phyloP scores from a whole-genome alignment of 176 grass and related monocot genomes.

The Oryza longistaminata region DNA sequence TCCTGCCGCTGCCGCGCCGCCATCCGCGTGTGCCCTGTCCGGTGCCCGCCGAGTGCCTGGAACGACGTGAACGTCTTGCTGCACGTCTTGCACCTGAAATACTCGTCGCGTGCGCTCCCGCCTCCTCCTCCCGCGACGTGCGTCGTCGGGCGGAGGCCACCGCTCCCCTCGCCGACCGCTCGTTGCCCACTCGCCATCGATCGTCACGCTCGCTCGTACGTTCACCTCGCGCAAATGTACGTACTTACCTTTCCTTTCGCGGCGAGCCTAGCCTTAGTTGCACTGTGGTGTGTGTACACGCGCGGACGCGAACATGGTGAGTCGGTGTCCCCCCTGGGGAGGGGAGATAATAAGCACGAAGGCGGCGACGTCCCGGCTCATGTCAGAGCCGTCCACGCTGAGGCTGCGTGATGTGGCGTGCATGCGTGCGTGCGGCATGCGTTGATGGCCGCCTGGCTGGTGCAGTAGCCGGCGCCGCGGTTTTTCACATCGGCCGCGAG shows the following conservation, averaged over 20 bases:
- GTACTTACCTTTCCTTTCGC: neutral
- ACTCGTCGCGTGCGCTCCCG: slow-evolving; percentile 14
- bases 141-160: neutral
- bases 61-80: slow-evolving; percentile 53
- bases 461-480: neutral
- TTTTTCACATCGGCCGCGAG: neutral
- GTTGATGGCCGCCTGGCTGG: neutral
- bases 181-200: neutral
- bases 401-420: neutral
- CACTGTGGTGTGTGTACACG: neutral
- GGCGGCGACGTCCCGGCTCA: neutral
- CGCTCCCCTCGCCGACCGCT: neutral
- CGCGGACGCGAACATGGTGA: neutral
- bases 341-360: neutral
- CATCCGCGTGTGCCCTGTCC: slow-evolving; percentile 56
- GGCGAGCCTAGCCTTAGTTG: neutral
- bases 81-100: slow-evolving; percentile 69
- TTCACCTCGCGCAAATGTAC: neutral
- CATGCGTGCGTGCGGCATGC: too few relatives aligned
- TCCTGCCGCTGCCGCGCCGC: slow-evolving; percentile 36
- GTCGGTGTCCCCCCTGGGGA: neutral
- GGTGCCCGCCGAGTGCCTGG: slow-evolving; percentile 65
- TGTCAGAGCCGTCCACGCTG: neutral
- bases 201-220: neutral
- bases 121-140: neutral